Percentiles rank a stretch among this genome's conserved stretches.
These are phyloP conservation scores for Urochloa ruziziensis DNA, from an alignment of 176 grass and related monocot genomes.

Conservation along the genomic window DNA sequence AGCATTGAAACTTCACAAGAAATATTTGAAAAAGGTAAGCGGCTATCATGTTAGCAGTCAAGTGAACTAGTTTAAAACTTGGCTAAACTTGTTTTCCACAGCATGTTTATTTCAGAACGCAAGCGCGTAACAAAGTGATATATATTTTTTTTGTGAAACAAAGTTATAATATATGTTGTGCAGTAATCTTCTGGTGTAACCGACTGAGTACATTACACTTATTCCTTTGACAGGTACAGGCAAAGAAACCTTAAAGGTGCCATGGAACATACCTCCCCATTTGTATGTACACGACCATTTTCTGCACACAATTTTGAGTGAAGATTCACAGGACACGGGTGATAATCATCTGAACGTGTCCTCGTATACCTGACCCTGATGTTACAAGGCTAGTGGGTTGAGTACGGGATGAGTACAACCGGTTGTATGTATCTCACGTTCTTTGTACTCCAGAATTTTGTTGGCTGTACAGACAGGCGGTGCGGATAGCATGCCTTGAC, in stretches of 20 bases:
- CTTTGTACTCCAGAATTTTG: conserved; percentile 25
- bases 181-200: background rate
- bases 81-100: background rate
- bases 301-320: conserved; percentile 11
- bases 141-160: background rate
- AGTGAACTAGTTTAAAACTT: background rate
- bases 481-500: conserved; percentile 30
- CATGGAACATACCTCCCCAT: background rate
- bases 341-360: conserved; percentile 24
- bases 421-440: conserved; percentile 34
- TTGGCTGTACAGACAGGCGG: conserved; percentile 38
- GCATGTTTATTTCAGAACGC: background rate
- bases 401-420: background rate
- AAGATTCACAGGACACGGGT: conserved; percentile 23
- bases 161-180: background rate
- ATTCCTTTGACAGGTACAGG: conserved; percentile 33
- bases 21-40: conserved; percentile 88
- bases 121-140: background rate
- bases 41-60: background rate
- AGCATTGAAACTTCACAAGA: conserved; percentile 97
- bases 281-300: conserved; percentile 13
- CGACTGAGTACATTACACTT: background rate
- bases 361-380: conserved; percentile 16
- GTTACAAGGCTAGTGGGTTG: conserved; percentile 5
- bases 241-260: conserved; percentile 46